Evolutionary conservation across 1,284 basidiomycete species (phyloP).

Genomic region (Omphalotus olearius): DNA sequence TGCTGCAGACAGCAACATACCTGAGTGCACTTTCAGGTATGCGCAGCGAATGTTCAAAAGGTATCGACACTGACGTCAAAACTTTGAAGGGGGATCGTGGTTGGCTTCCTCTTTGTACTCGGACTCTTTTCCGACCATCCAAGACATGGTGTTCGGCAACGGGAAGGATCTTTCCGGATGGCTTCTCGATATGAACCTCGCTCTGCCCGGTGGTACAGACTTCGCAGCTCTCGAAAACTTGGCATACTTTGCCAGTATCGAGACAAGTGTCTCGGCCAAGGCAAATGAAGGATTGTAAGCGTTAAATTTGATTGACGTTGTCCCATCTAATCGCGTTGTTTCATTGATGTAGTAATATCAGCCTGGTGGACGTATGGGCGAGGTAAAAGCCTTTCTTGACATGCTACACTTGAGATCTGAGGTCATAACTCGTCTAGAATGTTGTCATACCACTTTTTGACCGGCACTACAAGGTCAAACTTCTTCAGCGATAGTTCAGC

Average conservation of each 20-base stretch:
- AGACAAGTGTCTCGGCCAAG: constrained; percentile 29
- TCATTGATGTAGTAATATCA: constrained; percentile 19
- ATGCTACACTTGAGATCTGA: not conserved
- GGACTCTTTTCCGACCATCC: constrained; percentile 34
- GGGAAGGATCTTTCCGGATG: constrained; percentile 23
- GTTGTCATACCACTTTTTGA: constrained; percentile 35
- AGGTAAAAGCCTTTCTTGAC: not conserved
- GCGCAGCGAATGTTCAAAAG: not conserved
- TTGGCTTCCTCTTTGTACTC: constrained; percentile 33
- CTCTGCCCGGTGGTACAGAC: constrained; percentile 16
- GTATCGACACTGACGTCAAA: not conserved
- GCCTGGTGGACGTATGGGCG: constrained; percentile 31
- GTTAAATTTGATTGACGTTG: not conserved
- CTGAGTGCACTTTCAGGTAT: constrained; percentile 34
- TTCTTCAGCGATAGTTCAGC: constrained; percentile 26
- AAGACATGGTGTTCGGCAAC: constrained; percentile 33
- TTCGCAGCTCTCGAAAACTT: constrained; percentile 12
- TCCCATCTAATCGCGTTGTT: not conserved
- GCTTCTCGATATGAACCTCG: constrained; percentile 26
- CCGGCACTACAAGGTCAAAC: constrained; percentile 30
- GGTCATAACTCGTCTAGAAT: not conserved
- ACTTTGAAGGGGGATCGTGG: constrained; percentile 32
- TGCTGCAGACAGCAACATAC: constrained; percentile 45
- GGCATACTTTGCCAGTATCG: constrained; percentile 21
- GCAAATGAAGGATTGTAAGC: constrained; percentile 13